These are phyloP conservation scores for Chamaecyparis obtusa DNA, from an alignment of 75 land plant species.

Conservation along the genomic window DNA sequence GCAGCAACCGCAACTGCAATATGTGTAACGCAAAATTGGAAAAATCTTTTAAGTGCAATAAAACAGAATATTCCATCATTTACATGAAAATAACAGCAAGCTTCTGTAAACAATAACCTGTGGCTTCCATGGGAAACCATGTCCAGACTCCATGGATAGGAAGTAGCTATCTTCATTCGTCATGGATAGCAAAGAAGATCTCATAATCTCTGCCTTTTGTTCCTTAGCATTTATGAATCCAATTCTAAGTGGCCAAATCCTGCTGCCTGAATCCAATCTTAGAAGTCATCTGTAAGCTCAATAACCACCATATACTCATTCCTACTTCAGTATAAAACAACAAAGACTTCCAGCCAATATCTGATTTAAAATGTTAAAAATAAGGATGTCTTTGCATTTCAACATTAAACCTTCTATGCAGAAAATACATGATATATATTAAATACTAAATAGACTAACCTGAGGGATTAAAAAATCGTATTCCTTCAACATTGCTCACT, in stretches of 20 bases:
- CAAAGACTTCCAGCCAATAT: neutral
- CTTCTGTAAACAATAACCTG: neutral
- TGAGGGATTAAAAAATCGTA: conserved; percentile 6
- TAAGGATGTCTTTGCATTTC: neutral
- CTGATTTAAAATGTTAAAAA: neutral
- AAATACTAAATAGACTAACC: neutral
- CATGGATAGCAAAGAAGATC: conserved; percentile 33
- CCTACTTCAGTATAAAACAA: neutral
- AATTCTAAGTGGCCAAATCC: conserved; percentile 52
- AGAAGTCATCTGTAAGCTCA: neutral
- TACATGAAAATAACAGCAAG: neutral
- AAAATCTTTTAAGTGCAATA: conserved; percentile 1
- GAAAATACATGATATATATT: neutral
- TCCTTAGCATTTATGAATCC: conserved; percentile 26
- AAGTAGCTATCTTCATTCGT: conserved; percentile 31
- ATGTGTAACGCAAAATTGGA: neutral
- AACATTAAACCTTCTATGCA: neutral
- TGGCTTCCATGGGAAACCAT: neutral
- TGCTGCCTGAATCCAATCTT: conserved; percentile 29
- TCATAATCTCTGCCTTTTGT: conserved; percentile 26
- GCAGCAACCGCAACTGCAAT: conserved; percentile 45
- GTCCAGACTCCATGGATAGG: conserved; percentile 45
- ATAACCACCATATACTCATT: conserved; percentile 9
- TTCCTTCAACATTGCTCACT: conserved; percentile 65
- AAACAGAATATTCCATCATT: neutral